A percentile compares a stretch with the other conserved stretches of the same genome.
These are phyloP conservation scores for Hirsutella minnesotensis DNA, from an alignment of 2,329 filamentous ascomycete species.

Conservation along the genomic window DNA sequence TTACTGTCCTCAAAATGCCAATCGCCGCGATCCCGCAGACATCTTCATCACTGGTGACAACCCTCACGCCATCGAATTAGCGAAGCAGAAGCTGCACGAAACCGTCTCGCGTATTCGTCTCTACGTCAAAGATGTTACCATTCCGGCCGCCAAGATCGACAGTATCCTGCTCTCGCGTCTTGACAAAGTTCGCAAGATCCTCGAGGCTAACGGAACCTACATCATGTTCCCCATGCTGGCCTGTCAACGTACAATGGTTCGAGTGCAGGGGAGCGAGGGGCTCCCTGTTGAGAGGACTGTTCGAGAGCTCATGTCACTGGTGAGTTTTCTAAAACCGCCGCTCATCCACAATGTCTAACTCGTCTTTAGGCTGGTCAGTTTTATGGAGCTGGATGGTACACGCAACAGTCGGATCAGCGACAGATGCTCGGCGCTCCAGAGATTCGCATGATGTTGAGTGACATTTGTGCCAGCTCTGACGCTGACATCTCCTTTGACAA, in stretches of 20 bases:
- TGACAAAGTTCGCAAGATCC: slow-evolving; percentile 95
- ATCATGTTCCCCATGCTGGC: slow-evolving; percentile 85
- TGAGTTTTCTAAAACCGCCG: slow-evolving; percentile 28
- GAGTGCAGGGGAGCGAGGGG: slow-evolving; percentile 87
- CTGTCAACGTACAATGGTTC: slow-evolving; percentile 70
- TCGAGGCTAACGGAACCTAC: slow-evolving; percentile 91
- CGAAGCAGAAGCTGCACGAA: slow-evolving; percentile 86
- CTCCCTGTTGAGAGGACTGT: slow-evolving; percentile 91
- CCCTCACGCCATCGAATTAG: slow-evolving; percentile 70
- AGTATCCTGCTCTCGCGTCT: slow-evolving; percentile 82
- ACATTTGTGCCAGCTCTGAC: slow-evolving; percentile 93
- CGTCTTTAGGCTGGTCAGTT: slow-evolving; percentile 72
- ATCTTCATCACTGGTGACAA: slow-evolving; percentile 92
- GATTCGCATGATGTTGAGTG: slow-evolving; percentile 79
- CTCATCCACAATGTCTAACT: slow-evolving; percentile 12
- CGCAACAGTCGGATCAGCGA: slow-evolving; percentile 62
- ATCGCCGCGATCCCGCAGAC: slow-evolving; percentile 72
- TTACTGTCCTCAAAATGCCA: slow-evolving; percentile 74
- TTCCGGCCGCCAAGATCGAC: slow-evolving; percentile 87
- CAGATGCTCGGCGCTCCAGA: slow-evolving; percentile 55
- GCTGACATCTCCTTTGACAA: slow-evolving; percentile 93
- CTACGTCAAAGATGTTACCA: slow-evolving; percentile 82
- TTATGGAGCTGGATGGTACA: slow-evolving; percentile 94
- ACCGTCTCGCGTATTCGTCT: slow-evolving; percentile 70
- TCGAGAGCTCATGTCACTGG: slow-evolving; percentile 87